Base-by-base conservation (phyloP, 129 eudicot species). In the Arctium minus region DNA sequence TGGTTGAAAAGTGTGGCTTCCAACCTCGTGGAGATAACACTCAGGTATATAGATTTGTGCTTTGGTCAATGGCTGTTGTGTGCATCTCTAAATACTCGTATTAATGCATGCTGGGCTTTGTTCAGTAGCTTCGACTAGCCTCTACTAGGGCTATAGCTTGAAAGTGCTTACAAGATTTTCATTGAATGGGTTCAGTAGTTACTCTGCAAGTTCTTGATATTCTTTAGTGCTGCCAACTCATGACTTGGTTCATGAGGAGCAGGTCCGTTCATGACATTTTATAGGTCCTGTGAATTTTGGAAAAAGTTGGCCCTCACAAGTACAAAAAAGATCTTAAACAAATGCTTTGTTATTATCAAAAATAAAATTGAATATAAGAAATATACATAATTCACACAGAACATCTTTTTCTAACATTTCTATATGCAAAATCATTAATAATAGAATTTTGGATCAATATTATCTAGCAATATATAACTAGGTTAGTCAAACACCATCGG, bases 11-110 rank as follows among this genome's bases (percentile, higher is more conserved):
- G 76, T 95, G 99, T 85, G 99, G 99, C 48, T 95, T 95, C 79
- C 99, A 95, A 85, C 99, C 97, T 56, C 97, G 99, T 74, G 99
- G 94, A 74, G 85, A 89, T 42, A 95, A 95, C 82, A 95, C 97
- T 74, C 99, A 95, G 93, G 97, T 92, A 39, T 32, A 72, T 73
- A 11, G 2, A 50, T 30, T 40, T 56, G 7, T 50, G 36, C 44
- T 72, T 4, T 77, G 65, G 39, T 35, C 44, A 40, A 38, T 46
- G n/a, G 1, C 9, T 75, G 38, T 5, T 48, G 36, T 72, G 31
- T 50, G 76, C 44, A 36, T 53, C 67, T 60, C 67, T 60, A 17
- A 60, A 60, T 60, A 60, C 27, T 17, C 9, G 29, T 60, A 17
- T 60, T 60, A 60, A 60, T 50, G 62, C 62, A 50, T 50, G 62